phyloP scores from a whole-genome alignment of 2,329 filamentous ascomycete species.

The Trichoderma brevicompactum region DNA sequence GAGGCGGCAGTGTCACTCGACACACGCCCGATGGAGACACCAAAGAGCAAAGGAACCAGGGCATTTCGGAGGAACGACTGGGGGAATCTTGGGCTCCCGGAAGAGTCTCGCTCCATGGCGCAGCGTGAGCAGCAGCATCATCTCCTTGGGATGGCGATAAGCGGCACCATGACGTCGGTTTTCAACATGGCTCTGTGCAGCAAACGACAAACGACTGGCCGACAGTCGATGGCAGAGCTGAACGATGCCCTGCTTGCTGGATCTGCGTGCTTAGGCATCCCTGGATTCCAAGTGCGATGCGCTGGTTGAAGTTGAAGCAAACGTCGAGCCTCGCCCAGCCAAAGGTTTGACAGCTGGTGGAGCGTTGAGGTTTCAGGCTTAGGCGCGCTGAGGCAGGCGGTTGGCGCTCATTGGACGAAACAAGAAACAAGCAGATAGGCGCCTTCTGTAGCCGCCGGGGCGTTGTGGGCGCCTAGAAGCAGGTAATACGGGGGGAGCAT shows the following conservation, averaged over 20 bases:
- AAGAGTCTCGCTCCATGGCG: too few species aligned
- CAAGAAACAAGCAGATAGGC: not conserved
- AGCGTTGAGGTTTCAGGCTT: conserved; percentile 36
- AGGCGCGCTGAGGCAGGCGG: conserved; percentile 34
- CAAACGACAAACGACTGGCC: conserved; percentile 23
- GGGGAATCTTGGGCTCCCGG: not conserved
- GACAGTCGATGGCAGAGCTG: conserved; percentile 7
- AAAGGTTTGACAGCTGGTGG: conserved; percentile 9
- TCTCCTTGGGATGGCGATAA: too few species aligned
- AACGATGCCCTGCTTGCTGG: not conserved
- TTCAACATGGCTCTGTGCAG: conserved; percentile 6
- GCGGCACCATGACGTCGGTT: not conserved
- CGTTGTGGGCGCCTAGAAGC: conserved; percentile 3
- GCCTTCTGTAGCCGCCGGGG: conserved; percentile 13
- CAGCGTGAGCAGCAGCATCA: too few species aligned
- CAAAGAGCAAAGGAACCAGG: not conserved
- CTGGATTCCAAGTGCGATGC: not conserved
- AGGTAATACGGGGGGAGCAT: not conserved
- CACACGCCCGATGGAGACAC: not conserved
- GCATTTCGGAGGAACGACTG: conserved; percentile 3
- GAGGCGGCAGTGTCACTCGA: conserved; percentile 32
- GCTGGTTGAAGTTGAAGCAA: not conserved
- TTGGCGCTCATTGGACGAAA: conserved; percentile 33
- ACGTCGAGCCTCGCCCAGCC: not conserved
- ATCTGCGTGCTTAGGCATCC: not conserved